Conservation (phyloP, 257 asterid genomes). For the Lycium barbarum region DNA sequence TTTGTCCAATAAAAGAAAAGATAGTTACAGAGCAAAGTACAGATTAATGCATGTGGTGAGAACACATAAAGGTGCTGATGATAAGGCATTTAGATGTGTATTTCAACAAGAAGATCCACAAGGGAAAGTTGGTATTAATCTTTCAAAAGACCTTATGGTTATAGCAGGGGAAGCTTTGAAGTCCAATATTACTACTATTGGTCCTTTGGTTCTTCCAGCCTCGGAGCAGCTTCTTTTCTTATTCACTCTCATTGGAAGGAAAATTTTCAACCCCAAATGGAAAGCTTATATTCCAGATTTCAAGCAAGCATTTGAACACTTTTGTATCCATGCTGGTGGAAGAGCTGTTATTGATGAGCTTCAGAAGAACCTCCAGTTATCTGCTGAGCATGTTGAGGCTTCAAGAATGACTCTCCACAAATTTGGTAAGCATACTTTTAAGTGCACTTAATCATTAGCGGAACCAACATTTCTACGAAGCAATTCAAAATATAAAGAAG, state of each 20-base stretch:
- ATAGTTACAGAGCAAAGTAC: conserved; percentile 65
- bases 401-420: conserved; percentile 88
- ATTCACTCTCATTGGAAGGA: conserved; percentile 78
- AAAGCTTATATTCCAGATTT: conserved; percentile 88
- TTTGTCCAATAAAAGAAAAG: conserved; percentile 69
- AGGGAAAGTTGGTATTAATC: conserved; percentile 77
- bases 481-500: too few species aligned
- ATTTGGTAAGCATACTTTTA: conserved; percentile 45
- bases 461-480: too few species aligned
- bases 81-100: conserved; percentile 76
- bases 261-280: conserved; percentile 82
- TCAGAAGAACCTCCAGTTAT: conserved; percentile 79
- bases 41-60: conserved; percentile 78
- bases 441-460: neutral
- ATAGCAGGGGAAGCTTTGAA: conserved; percentile 90
- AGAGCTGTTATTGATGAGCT: conserved; percentile 92
- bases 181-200: conserved; percentile 85
- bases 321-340: conserved; percentile 89
- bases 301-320: conserved; percentile 82
- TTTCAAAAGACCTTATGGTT: conserved; percentile 82
- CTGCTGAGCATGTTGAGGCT: conserved; percentile 92
- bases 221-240: conserved; percentile 80
- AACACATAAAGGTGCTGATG: conserved; percentile 87
- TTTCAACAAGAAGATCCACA: conserved; percentile 82
- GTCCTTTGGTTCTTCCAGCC: conserved; percentile 85